Evolutionary conservation across 192 early-diverging fungal genomes (phyloP), one percentile per base, ranked within the genome.

Genomic region (Rhizophagus sp.): DNA sequence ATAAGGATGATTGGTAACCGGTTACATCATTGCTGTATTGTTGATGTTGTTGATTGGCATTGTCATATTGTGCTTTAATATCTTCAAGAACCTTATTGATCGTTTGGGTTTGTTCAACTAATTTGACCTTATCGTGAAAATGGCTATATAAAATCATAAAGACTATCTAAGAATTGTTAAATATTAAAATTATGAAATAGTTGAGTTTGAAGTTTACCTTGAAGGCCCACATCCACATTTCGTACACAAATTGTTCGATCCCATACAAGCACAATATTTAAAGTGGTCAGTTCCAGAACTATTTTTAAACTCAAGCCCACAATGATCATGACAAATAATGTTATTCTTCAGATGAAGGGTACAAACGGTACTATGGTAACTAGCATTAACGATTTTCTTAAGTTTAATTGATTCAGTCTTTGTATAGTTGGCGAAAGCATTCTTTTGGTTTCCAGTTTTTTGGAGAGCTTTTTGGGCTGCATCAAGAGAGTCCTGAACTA

Each of bases 141-240:
- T 74, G 73, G 24, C 73, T 74, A 27, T 57, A 74, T 74, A 74
- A 74, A 61, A n/a, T 34, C 4, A 73, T 75, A 19, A 6, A 39
- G 39, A 39, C 39, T 39, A 39, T 7, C 39, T 39, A 39, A 39
- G 39, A 8, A 61, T 30, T 22, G 15, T 0, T 15, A 15, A 75
- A 39, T 15, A 75, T 36, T 24, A 44, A n/a, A 41, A 22, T 70
- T 12, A 33, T 19, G 2, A 22, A 71, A 41, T n/a, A 47, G 17
- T 75, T 39, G 73, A 75, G 2, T 30, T 52, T 61, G 22, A 61
- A 74, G 19, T 39, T 75, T 75, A 75, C 73, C 50, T 75, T 25
- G 1, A 36, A 61, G 73, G 73, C 1, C 73, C 73, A 75, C 73
- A 75, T 61, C 50, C 50, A 75, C 73, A 75, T 34, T 44, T 7